Conservation (phyloP, 345 rosid species). For the Abelmoschus esculentus region DNA sequence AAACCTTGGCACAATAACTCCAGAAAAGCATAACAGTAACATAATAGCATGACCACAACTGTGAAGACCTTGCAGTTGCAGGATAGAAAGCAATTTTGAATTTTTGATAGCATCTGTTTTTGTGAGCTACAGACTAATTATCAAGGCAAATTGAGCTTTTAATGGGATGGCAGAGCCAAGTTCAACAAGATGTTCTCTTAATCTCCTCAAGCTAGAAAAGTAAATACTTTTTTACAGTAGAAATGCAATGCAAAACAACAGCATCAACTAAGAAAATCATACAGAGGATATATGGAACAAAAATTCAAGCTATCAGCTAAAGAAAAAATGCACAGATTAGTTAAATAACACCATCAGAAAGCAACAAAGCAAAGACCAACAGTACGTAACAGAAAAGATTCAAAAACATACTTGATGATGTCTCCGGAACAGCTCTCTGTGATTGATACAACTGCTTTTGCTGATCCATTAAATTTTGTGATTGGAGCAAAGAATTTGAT, state of each 20-base stretch:
- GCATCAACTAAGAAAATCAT: background rate
- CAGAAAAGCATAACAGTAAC: background rate
- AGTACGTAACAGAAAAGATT: background rate
- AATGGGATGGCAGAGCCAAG: background rate
- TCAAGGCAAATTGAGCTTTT: background rate
- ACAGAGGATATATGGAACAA: background rate
- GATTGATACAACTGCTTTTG: background rate
- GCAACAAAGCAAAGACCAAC: background rate
- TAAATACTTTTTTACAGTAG: background rate
- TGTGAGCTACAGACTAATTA: background rate
- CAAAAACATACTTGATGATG: background rate
- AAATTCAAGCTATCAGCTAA: background rate
- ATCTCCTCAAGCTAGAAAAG: background rate
- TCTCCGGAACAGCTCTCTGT: background rate
- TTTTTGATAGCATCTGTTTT: slow-evolving; percentile 3
- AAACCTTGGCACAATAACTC: background rate
- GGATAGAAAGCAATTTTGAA: slow-evolving; percentile 15
- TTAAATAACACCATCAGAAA: background rate
- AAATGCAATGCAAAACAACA: background rate
- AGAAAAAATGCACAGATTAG: background rate
- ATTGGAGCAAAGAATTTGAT: background rate
- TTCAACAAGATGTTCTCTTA: background rate
- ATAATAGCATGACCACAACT: background rate
- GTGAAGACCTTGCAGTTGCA: background rate
- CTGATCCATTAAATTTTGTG: background rate